Evolutionary conservation across 2,329 filamentous ascomycete genomes (phyloP).

Genomic region (Epicoccum nigrum): DNA sequence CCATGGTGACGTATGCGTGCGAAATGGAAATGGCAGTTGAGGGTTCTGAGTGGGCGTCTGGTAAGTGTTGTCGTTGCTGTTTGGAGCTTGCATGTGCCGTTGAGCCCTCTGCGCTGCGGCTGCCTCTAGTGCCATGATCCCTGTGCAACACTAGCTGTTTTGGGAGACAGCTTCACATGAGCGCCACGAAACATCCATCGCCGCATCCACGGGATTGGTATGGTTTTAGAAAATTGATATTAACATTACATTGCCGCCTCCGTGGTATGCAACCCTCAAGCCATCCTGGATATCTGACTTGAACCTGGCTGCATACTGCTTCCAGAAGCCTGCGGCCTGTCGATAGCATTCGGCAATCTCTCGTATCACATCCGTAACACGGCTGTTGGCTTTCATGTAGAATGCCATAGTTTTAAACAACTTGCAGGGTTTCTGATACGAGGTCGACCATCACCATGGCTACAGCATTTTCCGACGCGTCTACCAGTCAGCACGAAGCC

Average conservation of each 20-base stretch:
- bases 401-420: too few relatives aligned
- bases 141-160: constrained; percentile 20
- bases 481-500: background rate
- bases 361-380: too few relatives aligned
- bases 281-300: background rate
- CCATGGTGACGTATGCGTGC: constrained; percentile 56
- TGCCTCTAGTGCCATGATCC: constrained; percentile 23
- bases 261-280: background rate
- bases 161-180: background rate
- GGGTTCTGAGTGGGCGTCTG: constrained; percentile 11
- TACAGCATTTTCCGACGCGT: background rate
- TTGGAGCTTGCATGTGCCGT: constrained; percentile 37
- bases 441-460: background rate
- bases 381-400: too few relatives aligned
- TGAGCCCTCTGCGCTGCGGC: constrained; percentile 20
- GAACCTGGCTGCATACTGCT: background rate
- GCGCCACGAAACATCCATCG: too few relatives aligned
- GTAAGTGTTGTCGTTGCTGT: constrained; percentile 21
- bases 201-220: background rate
- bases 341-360: background rate
- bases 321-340: background rate
- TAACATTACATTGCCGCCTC: too few relatives aligned
- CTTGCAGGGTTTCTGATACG: background rate
- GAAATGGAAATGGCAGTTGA: background rate
- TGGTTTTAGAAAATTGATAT: too few relatives aligned